These are phyloP conservation scores for Scleromitrula shiraiana DNA, from an alignment of 2,329 filamentous ascomycete genomes.

Conservation along the genomic window DNA sequence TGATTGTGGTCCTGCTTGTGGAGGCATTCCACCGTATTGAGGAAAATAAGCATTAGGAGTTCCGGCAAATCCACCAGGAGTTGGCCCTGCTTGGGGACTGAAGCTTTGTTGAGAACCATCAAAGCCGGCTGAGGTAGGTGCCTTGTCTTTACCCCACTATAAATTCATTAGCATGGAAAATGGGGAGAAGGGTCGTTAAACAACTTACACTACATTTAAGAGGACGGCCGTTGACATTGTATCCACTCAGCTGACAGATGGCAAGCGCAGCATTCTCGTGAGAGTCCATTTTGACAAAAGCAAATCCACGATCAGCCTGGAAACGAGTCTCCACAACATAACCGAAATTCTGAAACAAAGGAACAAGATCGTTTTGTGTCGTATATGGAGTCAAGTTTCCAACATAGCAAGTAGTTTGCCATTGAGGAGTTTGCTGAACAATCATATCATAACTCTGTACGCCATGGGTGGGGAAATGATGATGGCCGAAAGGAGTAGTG, in stretches of 20 bases:
- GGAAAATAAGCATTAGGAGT: conserved; percentile 81
- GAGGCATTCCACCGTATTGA: conserved; percentile 70
- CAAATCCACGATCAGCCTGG: conserved; percentile 95
- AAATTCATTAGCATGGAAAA: conserved; percentile 29
- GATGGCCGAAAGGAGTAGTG: conserved; percentile 90
- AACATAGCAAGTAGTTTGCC: conserved; percentile 98
- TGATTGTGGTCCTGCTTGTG: conserved; percentile 30
- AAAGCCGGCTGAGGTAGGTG: conserved; percentile 69
- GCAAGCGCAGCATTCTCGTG: conserved; percentile 98
- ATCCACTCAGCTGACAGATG: conserved; percentile 95
- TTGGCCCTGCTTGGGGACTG: conserved; percentile 67
- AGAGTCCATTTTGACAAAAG: conserved; percentile 98
- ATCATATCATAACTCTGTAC: conserved; percentile 98
- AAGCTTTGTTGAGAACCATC: conserved; percentile 66
- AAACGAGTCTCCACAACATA: conserved; percentile 96
- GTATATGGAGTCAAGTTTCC: conserved; percentile 98
- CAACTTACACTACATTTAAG: conserved; percentile 94
- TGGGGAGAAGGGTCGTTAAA: conserved; percentile 1
- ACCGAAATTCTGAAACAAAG: conserved; percentile 96
- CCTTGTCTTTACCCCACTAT: conserved; percentile 98
- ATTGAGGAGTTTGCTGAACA: conserved; percentile 85
- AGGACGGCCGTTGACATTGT: conserved; percentile 94
- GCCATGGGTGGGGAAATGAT: conserved; percentile 95
- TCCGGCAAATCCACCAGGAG: conserved; percentile 62
- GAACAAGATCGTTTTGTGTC: conserved; percentile 92